Base-by-base conservation (phyloP, 148 eudicot genomes). In the Chenopodium berlandieri region DNA sequence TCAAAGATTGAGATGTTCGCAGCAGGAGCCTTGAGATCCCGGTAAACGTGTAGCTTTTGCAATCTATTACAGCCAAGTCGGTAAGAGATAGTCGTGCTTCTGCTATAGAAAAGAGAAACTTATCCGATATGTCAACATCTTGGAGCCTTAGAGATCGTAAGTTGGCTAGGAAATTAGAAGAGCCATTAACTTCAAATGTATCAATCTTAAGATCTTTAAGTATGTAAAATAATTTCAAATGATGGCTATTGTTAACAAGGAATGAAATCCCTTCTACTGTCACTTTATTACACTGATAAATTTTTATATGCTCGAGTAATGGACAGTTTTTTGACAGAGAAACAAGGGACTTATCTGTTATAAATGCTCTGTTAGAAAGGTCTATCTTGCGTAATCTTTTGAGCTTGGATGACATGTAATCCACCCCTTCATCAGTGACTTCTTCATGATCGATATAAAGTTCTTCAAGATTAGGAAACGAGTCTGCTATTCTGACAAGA, bases 291-390 rank as follows among this genome's bases (percentile, higher is more conserved):
- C 4, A 20, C 22, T 32, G 0, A 22, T 30, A 74, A 71, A 72
- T 77, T 37, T 66, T 81, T 1, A 5, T 30, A 27, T 81, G 67
- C 69, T 71, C 63, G 0, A 84, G 75, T 56, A 71, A 17, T 0
- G 75, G 46, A 71, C 83, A 84, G 8, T 84, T 81, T 40, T 63
- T 63, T 27, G 86, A 77, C 56, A 84, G 56, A 3, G 30, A 76
- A 77, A 84, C 22, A 20, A 80, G 83, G 73, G 86, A 84, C 30
- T 63, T 69, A 54, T 84, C 81, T 19, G 86, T 76, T 71, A 80
- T 72, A 63, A 30, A 20, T 22, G 60, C 40, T 63, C 72, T 80
- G 7, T 73, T 66, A 19, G 71, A 79, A 74, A 83, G 48, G 44
- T 79, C 20, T 20, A 83, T 69, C 74, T 50, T 83, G 9, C 54